Evolutionary conservation across 805 yeast genomes (phyloP).

Genomic region (Candida arabinofermentans): DNA sequence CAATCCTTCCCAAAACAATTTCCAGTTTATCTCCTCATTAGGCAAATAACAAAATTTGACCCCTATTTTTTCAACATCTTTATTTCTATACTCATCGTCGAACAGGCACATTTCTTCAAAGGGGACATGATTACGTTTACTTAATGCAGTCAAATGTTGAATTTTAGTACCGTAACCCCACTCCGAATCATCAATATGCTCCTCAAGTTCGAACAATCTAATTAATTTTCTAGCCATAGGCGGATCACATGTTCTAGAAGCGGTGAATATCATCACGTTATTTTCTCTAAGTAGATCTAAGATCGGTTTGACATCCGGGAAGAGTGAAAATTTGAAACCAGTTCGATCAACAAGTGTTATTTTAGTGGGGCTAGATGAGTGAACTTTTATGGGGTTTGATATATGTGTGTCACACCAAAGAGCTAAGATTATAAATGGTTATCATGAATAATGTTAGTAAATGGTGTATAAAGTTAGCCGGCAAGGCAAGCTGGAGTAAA

Average conservation of each 20-base stretch:
- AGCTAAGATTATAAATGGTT: slow-evolving; percentile 12
- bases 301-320: slow-evolving; percentile 64
- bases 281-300: slow-evolving; percentile 46
- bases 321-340: slow-evolving; percentile 56
- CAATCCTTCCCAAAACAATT: slow-evolving; percentile 45
- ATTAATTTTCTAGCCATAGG: slow-evolving; percentile 67
- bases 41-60: slow-evolving; percentile 64
- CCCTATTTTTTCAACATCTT: slow-evolving; percentile 68
- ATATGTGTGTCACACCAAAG: slow-evolving; percentile 82
- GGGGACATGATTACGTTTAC: slow-evolving; percentile 43
- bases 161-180: slow-evolving; percentile 68
- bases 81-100: slow-evolving; percentile 78
- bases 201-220: slow-evolving; percentile 45
- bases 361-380: slow-evolving; percentile 24
- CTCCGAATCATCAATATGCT: slow-evolving; percentile 53
- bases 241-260: slow-evolving; percentile 79
- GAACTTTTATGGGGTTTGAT: slow-evolving; percentile 43
- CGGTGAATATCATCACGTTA: slow-evolving; percentile 55
- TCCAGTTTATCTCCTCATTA: slow-evolving; percentile 53
- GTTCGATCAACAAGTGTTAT: slow-evolving; percentile 44
- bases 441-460: slow-evolving; percentile 1
- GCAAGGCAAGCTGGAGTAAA: neutral
- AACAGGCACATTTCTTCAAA: slow-evolving; percentile 51
- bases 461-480: neutral
- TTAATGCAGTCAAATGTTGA: slow-evolving; percentile 49